Base-by-base conservation (phyloP, 2,329 filamentous ascomycete species). In the Dothistroma pini region DNA sequence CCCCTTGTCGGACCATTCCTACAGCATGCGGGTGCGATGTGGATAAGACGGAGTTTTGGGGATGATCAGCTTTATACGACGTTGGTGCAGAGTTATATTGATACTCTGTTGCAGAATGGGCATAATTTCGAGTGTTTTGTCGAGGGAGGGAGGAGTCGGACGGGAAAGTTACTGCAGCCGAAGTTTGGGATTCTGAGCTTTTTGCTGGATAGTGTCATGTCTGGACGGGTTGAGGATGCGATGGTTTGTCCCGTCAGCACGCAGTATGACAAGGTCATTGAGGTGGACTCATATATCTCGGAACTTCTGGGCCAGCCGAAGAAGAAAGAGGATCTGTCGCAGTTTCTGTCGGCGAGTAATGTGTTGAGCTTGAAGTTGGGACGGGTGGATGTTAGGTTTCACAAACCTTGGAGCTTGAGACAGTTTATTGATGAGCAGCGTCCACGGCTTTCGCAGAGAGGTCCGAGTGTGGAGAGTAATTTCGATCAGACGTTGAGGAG, bases 91-190 rank as follows among this genome's bases (percentile, higher is more conserved):
- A 86, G 92, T 7, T 99, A 99, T 71, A 92, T 99, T 69, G 95
- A 99, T 74, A 96, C 91, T 0, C 75, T 99, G 49, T 80, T 99
- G 2, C 90, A 95, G 71, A 88, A 91, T 65, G 95, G 95, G 0
- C 96, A 89, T 76, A 97, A 99, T 73, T 86, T 99, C 54, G 93
- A 97, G 75, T 99, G 95, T 75, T 99, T 99, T 70, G 96, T 99
- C 35, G 95, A 99, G 78, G 95, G 95, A 16, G 93, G 93, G 1
- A 84, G 95, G 19, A 97, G 93, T 34, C 83, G 95, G 56, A 99
- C 93, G 0, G 95, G 95, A 31, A 99, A 99, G 77, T 83, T 99
- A 2, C 77, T 99, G 12, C 89, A 92, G 2, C 95, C 95, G 0
- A 97, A 97, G 72, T 97, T 97, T 67, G 95, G 95, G 10, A 97